A percentile compares a stretch with the other conserved stretches of the same genome.
phyloP scores from a whole-genome alignment of 805 yeast genomes.

The Sugiyamaella boreocaroliniensis region DNA sequence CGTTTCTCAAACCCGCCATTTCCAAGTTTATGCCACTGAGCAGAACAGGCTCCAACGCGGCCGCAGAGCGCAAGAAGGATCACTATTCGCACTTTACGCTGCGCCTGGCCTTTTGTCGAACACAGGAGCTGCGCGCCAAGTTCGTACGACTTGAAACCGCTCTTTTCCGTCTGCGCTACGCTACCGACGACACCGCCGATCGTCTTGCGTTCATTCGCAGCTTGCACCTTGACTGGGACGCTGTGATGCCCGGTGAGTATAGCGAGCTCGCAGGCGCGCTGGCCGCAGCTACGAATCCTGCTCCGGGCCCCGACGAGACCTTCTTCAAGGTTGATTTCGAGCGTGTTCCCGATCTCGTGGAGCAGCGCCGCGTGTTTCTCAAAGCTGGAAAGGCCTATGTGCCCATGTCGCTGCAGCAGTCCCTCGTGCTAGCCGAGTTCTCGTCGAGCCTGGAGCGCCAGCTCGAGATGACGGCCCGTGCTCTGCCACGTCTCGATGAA shows the following conservation, averaged over 20 bases:
- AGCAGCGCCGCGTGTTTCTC: slow-evolving; percentile 62
- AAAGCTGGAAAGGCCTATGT: slow-evolving; percentile 72
- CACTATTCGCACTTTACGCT: slow-evolving; percentile 87
- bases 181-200: slow-evolving; percentile 54
- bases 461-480: slow-evolving; percentile 62
- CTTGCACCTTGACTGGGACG: slow-evolving; percentile 65
- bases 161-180: slow-evolving; percentile 68
- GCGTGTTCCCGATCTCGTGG: slow-evolving; percentile 69
- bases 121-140: slow-evolving; percentile 70
- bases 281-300: slow-evolving; percentile 37
- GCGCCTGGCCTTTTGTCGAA: slow-evolving; percentile 80
- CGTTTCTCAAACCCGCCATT: slow-evolving; percentile 57
- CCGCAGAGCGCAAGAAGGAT: slow-evolving; percentile 72
- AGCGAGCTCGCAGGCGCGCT: slow-evolving; percentile 41
- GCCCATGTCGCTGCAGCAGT: slow-evolving; percentile 73
- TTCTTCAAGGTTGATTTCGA: slow-evolving; percentile 86
- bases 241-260: slow-evolving; percentile 59
- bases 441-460: slow-evolving; percentile 44
- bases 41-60: slow-evolving; percentile 27
- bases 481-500: slow-evolving; percentile 80
- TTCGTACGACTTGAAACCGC: slow-evolving; percentile 71
- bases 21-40: slow-evolving; percentile 59
- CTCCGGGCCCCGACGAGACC: slow-evolving; percentile 38
- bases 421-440: slow-evolving; percentile 64
- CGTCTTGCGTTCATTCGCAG: slow-evolving; percentile 62